Conservation (phyloP, 768 basidiomycete genomes). For the Psilocybe cyanescens region DNA sequence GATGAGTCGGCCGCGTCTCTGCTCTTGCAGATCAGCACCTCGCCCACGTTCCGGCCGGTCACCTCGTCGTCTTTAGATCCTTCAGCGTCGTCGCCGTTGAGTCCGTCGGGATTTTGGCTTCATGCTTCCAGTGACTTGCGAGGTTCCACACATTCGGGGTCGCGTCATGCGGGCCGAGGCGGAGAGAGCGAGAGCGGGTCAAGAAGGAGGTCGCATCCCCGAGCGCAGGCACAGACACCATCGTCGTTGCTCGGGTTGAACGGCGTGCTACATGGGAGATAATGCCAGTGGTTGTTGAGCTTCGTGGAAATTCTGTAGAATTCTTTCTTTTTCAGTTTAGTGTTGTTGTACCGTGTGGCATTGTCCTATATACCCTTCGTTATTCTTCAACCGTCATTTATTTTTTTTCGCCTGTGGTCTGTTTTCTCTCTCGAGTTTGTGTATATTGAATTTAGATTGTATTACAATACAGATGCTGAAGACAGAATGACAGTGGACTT, state of each 20-base stretch:
- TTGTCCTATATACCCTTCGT: no score
- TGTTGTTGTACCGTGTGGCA: no score
- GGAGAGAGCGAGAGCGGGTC: not conserved
- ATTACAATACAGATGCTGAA: no score
- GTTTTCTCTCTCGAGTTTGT: no score
- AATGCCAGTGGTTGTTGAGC: no score
- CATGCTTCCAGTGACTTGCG: conserved; percentile 8
- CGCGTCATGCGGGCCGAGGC: not conserved
- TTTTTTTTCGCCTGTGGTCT: no score
- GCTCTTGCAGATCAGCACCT: conserved; percentile 63
- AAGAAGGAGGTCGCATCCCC: not conserved
- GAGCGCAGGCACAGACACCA: conserved; percentile 33
- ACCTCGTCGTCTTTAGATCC: conserved; percentile 3
- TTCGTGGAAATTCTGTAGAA: no score
- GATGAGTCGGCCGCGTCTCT: conserved; percentile 75
- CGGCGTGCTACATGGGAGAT: not conserved
- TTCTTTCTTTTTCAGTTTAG: no score
- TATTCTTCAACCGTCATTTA: no score
- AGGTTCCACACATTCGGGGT: not conserved
- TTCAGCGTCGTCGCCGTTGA: conserved; percentile 5
- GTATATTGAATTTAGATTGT: no score
- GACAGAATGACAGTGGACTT: no score
- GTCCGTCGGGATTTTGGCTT: conserved; percentile 17
- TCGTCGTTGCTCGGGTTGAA: conserved; percentile 35
- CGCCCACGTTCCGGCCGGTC: conserved; percentile 33